Evolutionary conservation across 345 rosid genomes (phyloP).

Genomic region (Boechera stricta): DNA sequence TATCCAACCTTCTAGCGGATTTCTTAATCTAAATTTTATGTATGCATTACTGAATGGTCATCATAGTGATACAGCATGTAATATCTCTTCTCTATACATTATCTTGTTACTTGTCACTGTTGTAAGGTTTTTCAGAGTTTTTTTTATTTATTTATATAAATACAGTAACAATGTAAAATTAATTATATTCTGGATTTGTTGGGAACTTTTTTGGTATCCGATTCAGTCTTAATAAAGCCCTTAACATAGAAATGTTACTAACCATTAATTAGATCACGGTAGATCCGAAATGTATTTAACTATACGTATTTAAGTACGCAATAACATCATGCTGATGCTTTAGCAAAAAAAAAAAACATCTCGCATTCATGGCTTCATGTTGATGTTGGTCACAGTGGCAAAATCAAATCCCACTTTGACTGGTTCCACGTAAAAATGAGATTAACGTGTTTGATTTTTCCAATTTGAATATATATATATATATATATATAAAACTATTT

Average conservation of each 20-base stretch:
- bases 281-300: not conserved
- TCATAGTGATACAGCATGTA: not conserved
- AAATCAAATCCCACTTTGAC: not conserved
- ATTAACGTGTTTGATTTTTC: slow-evolving; percentile 5
- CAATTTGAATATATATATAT: not conserved
- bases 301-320: not conserved
- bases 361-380: not conserved
- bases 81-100: not conserved
- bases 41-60: not conserved
- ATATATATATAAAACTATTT: too few species aligned
- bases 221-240: too few species aligned
- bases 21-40: not conserved
- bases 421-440: not conserved
- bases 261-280: too few species aligned
- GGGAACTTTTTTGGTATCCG: too few species aligned
- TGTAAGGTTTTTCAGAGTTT: not conserved
- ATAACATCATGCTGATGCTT: not conserved
- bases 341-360: too few species aligned
- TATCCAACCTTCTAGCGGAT: not conserved
- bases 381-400: too few species aligned
- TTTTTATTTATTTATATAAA: too few species aligned
- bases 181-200: too few species aligned
- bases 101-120: not conserved
- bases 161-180: too few species aligned
- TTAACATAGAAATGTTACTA: too few species aligned